Percentiles rank a stretch among this genome's conserved stretches.
Conservation (phyloP, 208 protist species). For the Trichomonas tenax region DNA sequence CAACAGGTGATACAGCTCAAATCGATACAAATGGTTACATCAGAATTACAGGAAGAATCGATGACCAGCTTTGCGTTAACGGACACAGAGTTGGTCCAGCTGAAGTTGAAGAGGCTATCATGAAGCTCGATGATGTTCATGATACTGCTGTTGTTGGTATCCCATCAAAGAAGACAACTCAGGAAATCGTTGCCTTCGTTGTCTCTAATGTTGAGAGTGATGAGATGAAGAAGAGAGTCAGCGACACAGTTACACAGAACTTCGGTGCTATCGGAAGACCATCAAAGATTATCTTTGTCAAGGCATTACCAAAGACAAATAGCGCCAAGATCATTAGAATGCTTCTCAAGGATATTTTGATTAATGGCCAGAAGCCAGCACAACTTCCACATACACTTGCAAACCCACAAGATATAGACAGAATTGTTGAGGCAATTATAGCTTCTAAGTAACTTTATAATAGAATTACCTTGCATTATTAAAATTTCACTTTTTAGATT, state of each 20-base stretch:
- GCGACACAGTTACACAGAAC: background rate
- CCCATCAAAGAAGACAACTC: background rate
- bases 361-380: background rate
- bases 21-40: conserved; percentile 84
- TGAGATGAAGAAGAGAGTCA: background rate
- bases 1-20: conserved; percentile 77
- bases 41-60: conserved; percentile 88
- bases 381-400: background rate
- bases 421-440: background rate
- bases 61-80: conserved; percentile 46
- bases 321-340: conserved; percentile 9
- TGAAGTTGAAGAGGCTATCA: conserved; percentile 39
- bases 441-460: too few species aligned
- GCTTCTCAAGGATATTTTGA: background rate
- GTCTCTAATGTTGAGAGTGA: background rate
- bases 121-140: conserved; percentile 51
- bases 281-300: background rate
- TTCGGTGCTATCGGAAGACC: conserved; percentile 12
- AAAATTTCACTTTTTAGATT: too few species aligned
- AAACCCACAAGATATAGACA: background rate
- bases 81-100: conserved; percentile 39
- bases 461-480: too few species aligned
- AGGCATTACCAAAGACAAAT: conserved; percentile 13
- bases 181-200: background rate
- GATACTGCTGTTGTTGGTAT: conserved; percentile 74